phyloP scores from a whole-genome alignment of 805 yeast genomes.

The Myxozyma sirexii region DNA sequence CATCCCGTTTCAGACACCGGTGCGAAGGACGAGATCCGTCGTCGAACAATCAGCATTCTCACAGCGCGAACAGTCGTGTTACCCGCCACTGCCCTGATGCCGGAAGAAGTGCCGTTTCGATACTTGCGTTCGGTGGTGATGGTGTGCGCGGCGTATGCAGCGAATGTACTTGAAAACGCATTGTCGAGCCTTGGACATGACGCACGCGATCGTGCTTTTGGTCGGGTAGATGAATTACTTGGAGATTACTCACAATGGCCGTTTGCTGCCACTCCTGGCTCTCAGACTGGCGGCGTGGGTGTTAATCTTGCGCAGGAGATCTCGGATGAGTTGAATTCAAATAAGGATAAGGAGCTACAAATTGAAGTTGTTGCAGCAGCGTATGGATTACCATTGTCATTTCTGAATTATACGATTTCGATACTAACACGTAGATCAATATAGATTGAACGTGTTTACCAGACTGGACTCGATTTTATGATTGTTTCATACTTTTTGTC shows the following conservation, averaged over 20 bases:
- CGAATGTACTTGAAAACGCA: slow-evolving; percentile 92
- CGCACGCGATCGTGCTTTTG: slow-evolving; percentile 87
- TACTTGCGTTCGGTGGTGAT: slow-evolving; percentile 77
- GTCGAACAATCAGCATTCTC: slow-evolving; percentile 69
- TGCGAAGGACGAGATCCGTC: slow-evolving; percentile 78
- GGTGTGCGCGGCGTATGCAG: slow-evolving; percentile 90
- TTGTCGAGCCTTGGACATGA: slow-evolving; percentile 72
- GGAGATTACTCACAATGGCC: slow-evolving; percentile 85
- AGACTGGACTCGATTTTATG: slow-evolving; percentile 86
- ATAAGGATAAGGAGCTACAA: slow-evolving; percentile 60
- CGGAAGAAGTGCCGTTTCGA: slow-evolving; percentile 66
- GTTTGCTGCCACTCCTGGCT: slow-evolving; percentile 57
- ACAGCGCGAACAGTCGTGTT: slow-evolving; percentile 70
- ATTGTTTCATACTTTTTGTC: background rate
- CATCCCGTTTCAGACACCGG: slow-evolving; percentile 90
- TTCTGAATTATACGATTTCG: too few species aligned
- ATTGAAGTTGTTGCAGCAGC: slow-evolving; percentile 93
- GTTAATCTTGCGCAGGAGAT: slow-evolving; percentile 62
- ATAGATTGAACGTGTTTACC: slow-evolving; percentile 60
- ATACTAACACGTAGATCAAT: too few species aligned
- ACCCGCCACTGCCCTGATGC: slow-evolving; percentile 59
- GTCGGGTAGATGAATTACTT: slow-evolving; percentile 90
- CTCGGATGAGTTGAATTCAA: slow-evolving; percentile 49
- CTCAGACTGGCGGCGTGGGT: slow-evolving; percentile 58
- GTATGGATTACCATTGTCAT: slow-evolving; percentile 16